Evolutionary conservation across 2,329 filamentous ascomycete genomes (phyloP).

Genomic region (Chalaropsis thielavioides): DNA sequence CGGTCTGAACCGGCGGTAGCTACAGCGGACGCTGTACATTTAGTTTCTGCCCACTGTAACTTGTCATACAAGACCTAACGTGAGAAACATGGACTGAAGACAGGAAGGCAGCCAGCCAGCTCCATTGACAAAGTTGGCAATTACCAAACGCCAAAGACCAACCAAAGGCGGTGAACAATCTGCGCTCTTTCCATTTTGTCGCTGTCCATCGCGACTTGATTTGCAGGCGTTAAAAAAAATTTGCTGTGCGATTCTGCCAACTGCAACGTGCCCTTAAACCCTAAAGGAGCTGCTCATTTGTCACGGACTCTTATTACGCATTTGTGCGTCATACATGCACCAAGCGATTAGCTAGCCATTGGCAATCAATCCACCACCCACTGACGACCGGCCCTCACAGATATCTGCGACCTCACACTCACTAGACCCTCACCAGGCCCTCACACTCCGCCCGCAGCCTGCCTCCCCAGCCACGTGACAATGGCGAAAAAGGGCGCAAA

Average conservation of each 20-base stretch:
- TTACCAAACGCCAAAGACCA: not conserved
- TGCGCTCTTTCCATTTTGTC: not conserved
- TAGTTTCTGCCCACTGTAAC: slow-evolving; percentile 9
- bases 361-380: not conserved
- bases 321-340: not conserved
- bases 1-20: not conserved
- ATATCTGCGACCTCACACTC: not conserved
- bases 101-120: not conserved
- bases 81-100: not conserved
- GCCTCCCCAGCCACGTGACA: not conserved
- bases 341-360: not conserved
- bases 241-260: not conserved
- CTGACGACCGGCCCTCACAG: not conserved
- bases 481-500: slow-evolving; percentile 17
- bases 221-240: not conserved
- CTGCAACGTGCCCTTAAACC: not conserved
- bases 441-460: not conserved
- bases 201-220: not conserved
- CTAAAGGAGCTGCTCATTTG: not conserved
- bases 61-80: not conserved
- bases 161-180: not conserved
- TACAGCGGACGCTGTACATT: not conserved
- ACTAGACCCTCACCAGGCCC: not conserved
- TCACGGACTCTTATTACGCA: not conserved
- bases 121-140: not conserved